Conservation (phyloP, 1,284 basidiomycete genomes). For the Microbotryum intermedium region DNA sequence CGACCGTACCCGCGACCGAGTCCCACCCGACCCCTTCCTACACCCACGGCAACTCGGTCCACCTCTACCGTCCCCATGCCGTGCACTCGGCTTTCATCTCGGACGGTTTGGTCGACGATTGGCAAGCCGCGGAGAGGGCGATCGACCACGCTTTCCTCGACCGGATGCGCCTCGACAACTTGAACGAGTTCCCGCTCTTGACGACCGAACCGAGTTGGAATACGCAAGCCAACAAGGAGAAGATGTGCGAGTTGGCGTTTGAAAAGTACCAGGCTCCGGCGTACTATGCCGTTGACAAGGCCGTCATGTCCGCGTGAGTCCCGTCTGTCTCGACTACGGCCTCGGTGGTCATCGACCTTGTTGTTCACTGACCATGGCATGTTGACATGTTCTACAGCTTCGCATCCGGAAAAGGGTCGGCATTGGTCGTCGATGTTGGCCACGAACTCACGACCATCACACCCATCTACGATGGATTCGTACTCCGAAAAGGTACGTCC, state of each 20-base stretch:
- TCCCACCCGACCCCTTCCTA: conserved; percentile 33
- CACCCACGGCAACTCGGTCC: conserved; percentile 41
- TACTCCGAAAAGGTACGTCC: conserved; percentile 75
- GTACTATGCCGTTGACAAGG: conserved; percentile 92
- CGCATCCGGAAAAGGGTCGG: conserved; percentile 90
- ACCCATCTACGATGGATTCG: conserved; percentile 95
- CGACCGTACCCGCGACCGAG: conserved; percentile 50
- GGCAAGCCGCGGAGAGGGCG: conserved; percentile 27
- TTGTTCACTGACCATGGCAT: neutral
- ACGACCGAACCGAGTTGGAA: conserved; percentile 97
- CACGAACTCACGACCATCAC: conserved; percentile 80
- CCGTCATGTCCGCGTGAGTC: conserved; percentile 85
- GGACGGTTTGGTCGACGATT: conserved; percentile 56
- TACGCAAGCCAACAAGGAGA: conserved; percentile 74
- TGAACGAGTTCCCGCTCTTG: conserved; percentile 78
- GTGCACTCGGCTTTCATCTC: conserved; percentile 74
- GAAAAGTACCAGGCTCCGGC: conserved; percentile 91
- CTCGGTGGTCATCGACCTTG: neutral
- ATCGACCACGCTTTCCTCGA: conserved; percentile 31
- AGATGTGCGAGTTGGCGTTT: conserved; percentile 93
- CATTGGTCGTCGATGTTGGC: conserved; percentile 89
- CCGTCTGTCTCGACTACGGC: neutral
- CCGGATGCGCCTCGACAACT: conserved; percentile 27
- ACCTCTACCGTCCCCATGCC: conserved; percentile 75
- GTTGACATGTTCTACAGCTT: conserved; percentile 51